phyloP scores from a whole-genome alignment of 2,329 filamentous ascomycete species.

The Aspergillus novoparasiticus region DNA sequence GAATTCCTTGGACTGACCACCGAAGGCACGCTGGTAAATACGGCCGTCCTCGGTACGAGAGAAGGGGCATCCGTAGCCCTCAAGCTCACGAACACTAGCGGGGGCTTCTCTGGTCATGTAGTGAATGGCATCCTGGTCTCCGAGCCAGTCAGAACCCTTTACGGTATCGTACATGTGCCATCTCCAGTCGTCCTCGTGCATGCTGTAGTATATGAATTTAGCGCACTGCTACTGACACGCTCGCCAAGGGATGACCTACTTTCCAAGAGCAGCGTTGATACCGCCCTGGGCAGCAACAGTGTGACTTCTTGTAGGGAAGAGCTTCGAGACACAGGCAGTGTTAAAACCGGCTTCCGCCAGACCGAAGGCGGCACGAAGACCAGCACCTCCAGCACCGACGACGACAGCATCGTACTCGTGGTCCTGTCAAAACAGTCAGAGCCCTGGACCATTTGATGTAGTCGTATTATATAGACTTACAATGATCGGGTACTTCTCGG shows the following conservation, averaged over 20 bases:
- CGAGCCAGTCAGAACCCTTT: constrained; percentile 96
- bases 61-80: constrained; percentile 97
- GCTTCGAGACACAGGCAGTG: constrained; percentile 66
- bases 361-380: constrained; percentile 65
- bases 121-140: constrained; percentile 96
- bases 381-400: constrained; percentile 65
- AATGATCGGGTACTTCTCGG: constrained; percentile 91
- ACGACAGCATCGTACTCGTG: constrained; percentile 99
- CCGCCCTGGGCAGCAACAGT: constrained; percentile 69
- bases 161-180: constrained; percentile 99
- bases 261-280: constrained; percentile 55
- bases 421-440: constrained; percentile 59
- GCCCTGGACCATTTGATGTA: background rate
- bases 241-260: constrained; percentile 32
- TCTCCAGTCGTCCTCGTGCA: constrained; percentile 98
- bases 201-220: constrained; percentile 58
- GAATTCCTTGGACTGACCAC: constrained; percentile 92
- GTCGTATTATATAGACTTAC: constrained; percentile 55
- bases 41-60: constrained; percentile 89
- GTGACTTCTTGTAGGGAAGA: constrained; percentile 66
- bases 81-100: constrained; percentile 87
- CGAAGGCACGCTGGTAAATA: constrained; percentile 98
- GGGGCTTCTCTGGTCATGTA: constrained; percentile 98
- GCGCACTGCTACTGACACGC: constrained; percentile 11
- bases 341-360: constrained; percentile 66